A percentile compares a stretch with the other conserved stretches of the same genome.
Evolutionary conservation across 192 early-diverging fungal species (phyloP).

Genomic region (Hyaloraphidium curvatum): DNA sequence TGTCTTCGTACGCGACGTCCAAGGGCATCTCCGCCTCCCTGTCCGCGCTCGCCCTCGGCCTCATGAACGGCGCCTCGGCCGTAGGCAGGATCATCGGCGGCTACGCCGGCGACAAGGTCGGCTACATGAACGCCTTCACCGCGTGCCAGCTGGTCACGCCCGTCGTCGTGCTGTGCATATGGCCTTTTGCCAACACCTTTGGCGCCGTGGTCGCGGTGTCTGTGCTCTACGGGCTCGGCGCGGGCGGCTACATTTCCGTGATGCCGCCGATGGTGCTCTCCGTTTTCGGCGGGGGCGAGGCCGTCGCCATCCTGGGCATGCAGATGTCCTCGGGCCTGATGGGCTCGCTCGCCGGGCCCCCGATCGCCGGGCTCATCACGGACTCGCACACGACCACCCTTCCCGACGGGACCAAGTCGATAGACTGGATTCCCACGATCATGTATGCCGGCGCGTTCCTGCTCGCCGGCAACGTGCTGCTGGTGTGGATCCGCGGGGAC

Average conservation of each 20-base stretch:
- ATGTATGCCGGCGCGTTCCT: not conserved
- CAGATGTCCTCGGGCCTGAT: not conserved
- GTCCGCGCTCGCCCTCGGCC: conserved; percentile 43
- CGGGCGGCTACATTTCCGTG: conserved; percentile 24
- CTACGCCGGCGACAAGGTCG: conserved; percentile 36
- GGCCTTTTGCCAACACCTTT: conserved; percentile 26
- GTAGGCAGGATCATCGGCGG: conserved; percentile 43
- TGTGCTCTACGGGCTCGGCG: conserved; percentile 18
- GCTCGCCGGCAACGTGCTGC: not conserved
- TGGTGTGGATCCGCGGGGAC: not conserved
- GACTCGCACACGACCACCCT: not conserved
- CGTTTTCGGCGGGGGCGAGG: not conserved
- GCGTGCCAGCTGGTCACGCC: conserved; percentile 16
- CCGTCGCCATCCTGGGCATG: not conserved
- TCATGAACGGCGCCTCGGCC: conserved; percentile 44
- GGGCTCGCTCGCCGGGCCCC: not conserved
- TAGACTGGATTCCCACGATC: not conserved
- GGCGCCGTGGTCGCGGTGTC: conserved; percentile 15
- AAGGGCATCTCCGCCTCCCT: conserved; percentile 32
- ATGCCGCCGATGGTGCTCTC: not conserved
- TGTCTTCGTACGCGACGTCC: conserved; percentile 20
- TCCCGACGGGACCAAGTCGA: not conserved
- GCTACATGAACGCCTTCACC: conserved; percentile 36
- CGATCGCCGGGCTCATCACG: not conserved
- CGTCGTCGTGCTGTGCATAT: conserved; percentile 14